phyloP scores from a whole-genome alignment of 257 asterid genomes.

The Cynanchum wilfordii region DNA sequence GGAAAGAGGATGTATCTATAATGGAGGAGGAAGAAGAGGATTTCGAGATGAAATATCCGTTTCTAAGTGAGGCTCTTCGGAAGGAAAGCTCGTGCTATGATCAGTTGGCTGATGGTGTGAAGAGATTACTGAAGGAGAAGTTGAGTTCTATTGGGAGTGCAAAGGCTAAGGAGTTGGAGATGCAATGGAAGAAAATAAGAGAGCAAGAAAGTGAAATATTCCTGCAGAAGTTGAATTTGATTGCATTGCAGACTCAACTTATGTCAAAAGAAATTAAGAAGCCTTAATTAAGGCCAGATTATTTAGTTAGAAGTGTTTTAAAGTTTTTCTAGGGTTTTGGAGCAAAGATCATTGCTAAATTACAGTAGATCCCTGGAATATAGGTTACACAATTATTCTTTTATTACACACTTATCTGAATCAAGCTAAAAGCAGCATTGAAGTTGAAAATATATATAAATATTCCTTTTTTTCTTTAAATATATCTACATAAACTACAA shows the following conservation, averaged over 20 bases:
- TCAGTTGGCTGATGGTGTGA: conserved; percentile 1
- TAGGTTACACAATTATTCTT: no score
- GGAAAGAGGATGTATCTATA: not conserved
- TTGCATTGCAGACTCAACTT: conserved; percentile 32
- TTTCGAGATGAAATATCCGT: conserved; percentile 36
- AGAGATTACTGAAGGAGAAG: conserved; percentile 23
- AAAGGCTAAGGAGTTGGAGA: conserved; percentile 49
- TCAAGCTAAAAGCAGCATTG: not conserved
- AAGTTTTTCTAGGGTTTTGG: no score
- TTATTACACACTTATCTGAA: no score
- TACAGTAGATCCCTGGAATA: no score
- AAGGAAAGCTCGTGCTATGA: not conserved
- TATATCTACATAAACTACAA: no score
- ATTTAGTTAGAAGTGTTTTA: no score
- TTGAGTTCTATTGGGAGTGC: conserved; percentile 31
- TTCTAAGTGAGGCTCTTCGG: conserved; percentile 24
- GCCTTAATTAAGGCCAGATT: no score
- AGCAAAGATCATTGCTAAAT: no score
- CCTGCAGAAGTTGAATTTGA: conserved; percentile 32
- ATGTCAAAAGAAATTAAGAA: conserved; percentile 25
- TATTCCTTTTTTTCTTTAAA: no score
- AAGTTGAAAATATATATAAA: no score
- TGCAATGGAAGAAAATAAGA: conserved; percentile 49
- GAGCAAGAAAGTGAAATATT: conserved; percentile 33
- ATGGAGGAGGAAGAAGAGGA: not conserved